These are phyloP conservation scores for Hanseniaspora pseudoguilliermondii DNA, from an alignment of 805 yeast species.

Conservation along the genomic window DNA sequence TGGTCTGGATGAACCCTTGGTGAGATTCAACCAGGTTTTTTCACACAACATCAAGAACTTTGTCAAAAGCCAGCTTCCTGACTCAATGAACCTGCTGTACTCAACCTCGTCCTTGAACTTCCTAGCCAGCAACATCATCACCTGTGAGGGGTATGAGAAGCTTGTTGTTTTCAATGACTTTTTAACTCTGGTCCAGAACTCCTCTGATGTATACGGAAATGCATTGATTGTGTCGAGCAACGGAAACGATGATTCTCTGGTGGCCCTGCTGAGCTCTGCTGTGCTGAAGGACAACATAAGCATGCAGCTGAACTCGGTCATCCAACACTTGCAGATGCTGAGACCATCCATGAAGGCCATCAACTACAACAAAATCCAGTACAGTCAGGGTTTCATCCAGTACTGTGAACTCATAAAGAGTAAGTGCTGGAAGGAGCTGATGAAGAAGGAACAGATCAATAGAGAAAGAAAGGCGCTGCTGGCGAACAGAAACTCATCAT, in stretches of 20 bases:
- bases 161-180: constrained; percentile 24
- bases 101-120: constrained; percentile 13
- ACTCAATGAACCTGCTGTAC: background rate
- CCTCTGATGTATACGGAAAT: constrained; percentile 15
- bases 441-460: background rate
- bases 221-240: constrained; percentile 18
- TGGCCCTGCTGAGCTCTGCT: constrained; percentile 20
- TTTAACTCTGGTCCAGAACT: constrained; percentile 19
- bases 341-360: constrained; percentile 19
- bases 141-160: constrained; percentile 17
- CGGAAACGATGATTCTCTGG: constrained; percentile 22
- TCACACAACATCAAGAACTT: constrained; percentile 11
- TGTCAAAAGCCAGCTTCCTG: constrained; percentile 1
- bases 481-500: constrained; percentile 1
- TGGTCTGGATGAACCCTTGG: constrained; percentile 15
- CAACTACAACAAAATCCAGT: constrained; percentile 13
- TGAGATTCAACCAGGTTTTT: constrained; percentile 12
- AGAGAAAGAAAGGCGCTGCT: constrained; percentile 1
- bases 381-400: constrained; percentile 11
- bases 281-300: constrained; percentile 21
- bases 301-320: constrained; percentile 21
- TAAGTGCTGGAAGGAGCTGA: constrained; percentile 7
- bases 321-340: constrained; percentile 22
- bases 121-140: constrained; percentile 15
- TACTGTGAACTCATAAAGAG: constrained; percentile 12